Percentiles rank a stretch among this genome's conserved stretches.
phyloP scores from a whole-genome alignment of 176 grass and related monocot species.

The Zizania latifolia region DNA sequence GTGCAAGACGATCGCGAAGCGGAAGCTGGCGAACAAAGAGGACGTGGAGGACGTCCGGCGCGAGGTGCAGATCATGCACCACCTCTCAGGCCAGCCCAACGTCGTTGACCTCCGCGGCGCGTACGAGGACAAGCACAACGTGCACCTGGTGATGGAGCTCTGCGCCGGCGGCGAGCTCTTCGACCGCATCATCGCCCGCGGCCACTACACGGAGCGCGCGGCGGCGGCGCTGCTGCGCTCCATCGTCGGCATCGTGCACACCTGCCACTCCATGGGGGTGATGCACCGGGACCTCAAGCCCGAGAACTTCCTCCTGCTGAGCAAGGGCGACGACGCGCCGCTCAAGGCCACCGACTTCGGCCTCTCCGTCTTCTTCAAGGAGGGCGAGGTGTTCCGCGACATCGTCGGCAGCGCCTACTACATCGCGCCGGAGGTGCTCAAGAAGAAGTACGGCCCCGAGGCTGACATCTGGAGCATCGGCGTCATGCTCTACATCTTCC shows the following conservation, averaged over 20 bases:
- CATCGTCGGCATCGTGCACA: conserved; percentile 55
- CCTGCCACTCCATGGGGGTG: conserved; percentile 76
- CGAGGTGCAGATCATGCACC: conserved; percentile 88
- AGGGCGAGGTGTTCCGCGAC: conserved; percentile 61
- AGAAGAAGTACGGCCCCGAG: conserved; percentile 60
- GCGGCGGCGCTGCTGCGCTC: conserved; percentile 45
- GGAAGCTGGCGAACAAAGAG: conserved; percentile 53
- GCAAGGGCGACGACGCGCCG: conserved; percentile 48
- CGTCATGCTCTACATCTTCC: conserved; percentile 92
- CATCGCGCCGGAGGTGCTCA: conserved; percentile 79
- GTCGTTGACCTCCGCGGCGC: conserved; percentile 56
- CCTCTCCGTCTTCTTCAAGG: conserved; percentile 77
- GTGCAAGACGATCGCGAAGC: conserved; percentile 76
- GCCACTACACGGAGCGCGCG: conserved; percentile 75
- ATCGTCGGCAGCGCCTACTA: conserved; percentile 81
- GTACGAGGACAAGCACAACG: conserved; percentile 71
- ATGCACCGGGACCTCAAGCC: conserved; percentile 91
- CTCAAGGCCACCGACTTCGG: conserved; percentile 85
- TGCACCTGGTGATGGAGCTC: conserved; percentile 92
- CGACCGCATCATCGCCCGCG: conserved; percentile 69
- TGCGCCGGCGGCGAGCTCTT: conserved; percentile 88
- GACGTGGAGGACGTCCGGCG: conserved; percentile 66
- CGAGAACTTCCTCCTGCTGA: conserved; percentile 66
- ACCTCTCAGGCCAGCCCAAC: conserved; percentile 63
- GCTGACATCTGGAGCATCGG: conserved; percentile 82